Percentiles rank a stretch among this genome's conserved stretches.
Evolutionary conservation across 352 stramenopile species (phyloP).

Genomic region (Pythium dissotocum): DNA sequence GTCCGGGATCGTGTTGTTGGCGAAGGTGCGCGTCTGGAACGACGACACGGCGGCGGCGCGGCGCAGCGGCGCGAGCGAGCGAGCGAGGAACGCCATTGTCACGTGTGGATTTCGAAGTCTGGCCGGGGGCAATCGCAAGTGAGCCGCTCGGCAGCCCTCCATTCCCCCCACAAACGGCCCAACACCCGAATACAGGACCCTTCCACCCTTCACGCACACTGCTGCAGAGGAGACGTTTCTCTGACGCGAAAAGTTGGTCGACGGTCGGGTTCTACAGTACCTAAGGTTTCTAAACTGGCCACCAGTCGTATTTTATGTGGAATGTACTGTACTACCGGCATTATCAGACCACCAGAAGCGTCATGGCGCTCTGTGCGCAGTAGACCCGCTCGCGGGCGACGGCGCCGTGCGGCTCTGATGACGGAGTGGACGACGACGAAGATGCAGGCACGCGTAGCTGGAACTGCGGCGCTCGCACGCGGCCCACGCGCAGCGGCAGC

Average conservation of each 20-base stretch:
- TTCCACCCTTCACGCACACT: neutral
- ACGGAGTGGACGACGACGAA: neutral
- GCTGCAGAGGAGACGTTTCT: constrained; percentile 13
- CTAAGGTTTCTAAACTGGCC: neutral
- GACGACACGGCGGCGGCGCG: constrained; percentile 41
- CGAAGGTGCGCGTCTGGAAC: constrained; percentile 50
- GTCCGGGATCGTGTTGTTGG: constrained; percentile 64
- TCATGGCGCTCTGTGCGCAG: constrained; percentile 14
- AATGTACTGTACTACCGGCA: neutral
- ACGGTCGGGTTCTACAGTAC: neutral
- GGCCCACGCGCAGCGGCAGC: constrained; percentile 46
- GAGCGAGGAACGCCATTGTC: constrained; percentile 28
- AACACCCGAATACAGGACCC: constrained; percentile 16
- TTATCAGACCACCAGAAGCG: constrained; percentile 33
- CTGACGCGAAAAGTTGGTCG: neutral
- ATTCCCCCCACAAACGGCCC: constrained; percentile 8
- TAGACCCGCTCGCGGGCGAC: constrained; percentile 19
- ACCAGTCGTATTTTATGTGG: constrained; percentile 13
- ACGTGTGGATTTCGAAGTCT: neutral
- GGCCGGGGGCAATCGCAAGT: neutral
- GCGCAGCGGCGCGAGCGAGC: constrained; percentile 58
- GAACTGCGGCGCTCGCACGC: constrained; percentile 58
- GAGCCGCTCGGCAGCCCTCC: constrained; percentile 10
- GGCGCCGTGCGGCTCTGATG: constrained; percentile 1
- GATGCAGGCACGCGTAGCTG: constrained; percentile 24